A percentile compares a stretch with the other conserved stretches of the same genome.
Conservation (phyloP, 2,329 filamentous ascomycete genomes). For the Emmonsia crescens region DNA sequence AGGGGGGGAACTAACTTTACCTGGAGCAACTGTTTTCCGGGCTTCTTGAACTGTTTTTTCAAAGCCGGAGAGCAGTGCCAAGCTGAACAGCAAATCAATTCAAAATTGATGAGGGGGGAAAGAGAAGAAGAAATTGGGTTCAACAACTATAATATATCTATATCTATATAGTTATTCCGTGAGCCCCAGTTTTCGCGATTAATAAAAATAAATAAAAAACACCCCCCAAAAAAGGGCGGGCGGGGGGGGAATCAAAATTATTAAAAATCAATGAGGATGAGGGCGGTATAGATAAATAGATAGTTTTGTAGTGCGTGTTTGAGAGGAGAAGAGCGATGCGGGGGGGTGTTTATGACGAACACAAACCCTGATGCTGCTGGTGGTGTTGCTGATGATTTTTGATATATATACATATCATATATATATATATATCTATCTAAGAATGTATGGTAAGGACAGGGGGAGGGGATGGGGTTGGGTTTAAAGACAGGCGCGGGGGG, state of each 20-base stretch:
- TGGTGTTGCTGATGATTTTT: not conserved
- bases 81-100: not conserved
- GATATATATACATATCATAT: not conserved
- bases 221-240: not conserved
- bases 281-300: too few species aligned
- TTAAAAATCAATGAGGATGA: not conserved
- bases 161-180: not conserved
- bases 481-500: not conserved
- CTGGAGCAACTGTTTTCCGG: not conserved
- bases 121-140: not conserved
- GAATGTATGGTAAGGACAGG: not conserved
- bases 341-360: not conserved
- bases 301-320: not conserved
- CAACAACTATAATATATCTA: not conserved
- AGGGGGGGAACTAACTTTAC: not conserved
- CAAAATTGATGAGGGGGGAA: not conserved
- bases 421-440: not conserved
- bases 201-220: not conserved
- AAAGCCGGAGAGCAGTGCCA: not conserved
- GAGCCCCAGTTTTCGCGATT: not conserved
- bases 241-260: too few species aligned
- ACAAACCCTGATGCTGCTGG: not conserved
- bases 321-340: not conserved
- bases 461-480: not conserved
- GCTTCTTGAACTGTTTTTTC: not conserved